Conservation (phyloP, 441 rosid genomes). For the Biscutella laevigata region DNA sequence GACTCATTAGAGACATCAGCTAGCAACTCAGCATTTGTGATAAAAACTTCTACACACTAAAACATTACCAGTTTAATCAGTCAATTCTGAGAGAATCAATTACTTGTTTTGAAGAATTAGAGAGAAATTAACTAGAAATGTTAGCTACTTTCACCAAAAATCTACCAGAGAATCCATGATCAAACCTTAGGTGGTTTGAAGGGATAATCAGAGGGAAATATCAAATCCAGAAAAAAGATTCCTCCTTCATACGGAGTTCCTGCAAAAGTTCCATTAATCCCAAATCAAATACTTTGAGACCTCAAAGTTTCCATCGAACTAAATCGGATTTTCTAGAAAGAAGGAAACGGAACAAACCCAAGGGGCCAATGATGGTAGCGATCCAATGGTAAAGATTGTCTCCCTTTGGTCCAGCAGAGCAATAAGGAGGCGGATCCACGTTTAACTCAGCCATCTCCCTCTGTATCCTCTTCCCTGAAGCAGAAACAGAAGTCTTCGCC, state of each 20-base stretch:
- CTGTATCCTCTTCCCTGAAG: conserved; percentile 86
- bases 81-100: background rate
- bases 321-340: background rate
- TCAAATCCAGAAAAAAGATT: conserved; percentile 69
- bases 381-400: conserved; percentile 91
- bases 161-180: background rate
- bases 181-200: conserved; percentile 84
- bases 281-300: conserved; percentile 3
- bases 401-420: conserved; percentile 86
- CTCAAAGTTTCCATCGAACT: background rate
- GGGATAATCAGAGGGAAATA: conserved; percentile 74
- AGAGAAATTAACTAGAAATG: background rate
- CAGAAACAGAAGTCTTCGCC: conserved; percentile 65
- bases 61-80: background rate
- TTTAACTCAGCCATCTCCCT: conserved; percentile 77
- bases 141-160: background rate
- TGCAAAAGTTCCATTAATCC: conserved; percentile 16
- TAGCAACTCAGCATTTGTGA: background rate
- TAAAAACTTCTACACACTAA: background rate
- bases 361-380: conserved; percentile 72
- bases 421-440: conserved; percentile 65
- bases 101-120: background rate
- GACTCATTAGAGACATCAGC: background rate
- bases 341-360: conserved; percentile 31
- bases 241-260: conserved; percentile 84